Conservation (phyloP, 805 yeast species). For the Saturnispora dispora region DNA sequence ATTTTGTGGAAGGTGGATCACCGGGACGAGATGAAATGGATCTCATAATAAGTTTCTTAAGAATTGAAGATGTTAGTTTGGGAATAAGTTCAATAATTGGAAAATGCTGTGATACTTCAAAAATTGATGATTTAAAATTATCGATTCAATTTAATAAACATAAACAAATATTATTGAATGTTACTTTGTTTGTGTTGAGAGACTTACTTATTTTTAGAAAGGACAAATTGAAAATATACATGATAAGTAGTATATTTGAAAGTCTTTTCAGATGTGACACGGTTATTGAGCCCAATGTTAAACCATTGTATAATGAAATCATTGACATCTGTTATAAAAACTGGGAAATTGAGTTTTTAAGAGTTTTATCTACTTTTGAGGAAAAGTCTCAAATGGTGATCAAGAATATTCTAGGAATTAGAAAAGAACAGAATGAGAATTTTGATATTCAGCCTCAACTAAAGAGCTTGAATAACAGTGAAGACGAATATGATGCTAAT, state of each 20-base stretch:
- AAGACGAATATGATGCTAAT: conserved; percentile 12
- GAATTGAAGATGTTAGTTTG: conserved; percentile 20
- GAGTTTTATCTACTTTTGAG: background rate
- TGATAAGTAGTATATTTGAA: conserved; percentile 18
- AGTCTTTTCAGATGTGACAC: conserved; percentile 20
- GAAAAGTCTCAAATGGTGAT: conserved; percentile 2
- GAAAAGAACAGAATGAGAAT: background rate
- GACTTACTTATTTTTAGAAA: conserved; percentile 9
- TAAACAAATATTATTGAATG: conserved; percentile 16
- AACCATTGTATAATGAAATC: conserved; percentile 8
- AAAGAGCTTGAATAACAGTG: conserved; percentile 5
- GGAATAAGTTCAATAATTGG: conserved; percentile 17
- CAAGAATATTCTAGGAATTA: background rate
- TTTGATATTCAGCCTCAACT: background rate
- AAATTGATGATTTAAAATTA: conserved; percentile 20
- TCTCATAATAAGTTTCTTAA: conserved; percentile 10
- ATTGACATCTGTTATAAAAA: conserved; percentile 11
- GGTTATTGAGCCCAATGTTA: conserved; percentile 12
- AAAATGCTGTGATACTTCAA: conserved; percentile 21
- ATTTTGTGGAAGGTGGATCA: conserved; percentile 8
- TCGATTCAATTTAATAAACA: conserved; percentile 26
- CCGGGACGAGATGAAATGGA: conserved; percentile 6
- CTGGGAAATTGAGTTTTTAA: conserved; percentile 12
- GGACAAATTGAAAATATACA: conserved; percentile 13
- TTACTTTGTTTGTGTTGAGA: conserved; percentile 15